phyloP scores from a whole-genome alignment of 352 stramenopile species.

The Elongisporangium anandrum region DNA sequence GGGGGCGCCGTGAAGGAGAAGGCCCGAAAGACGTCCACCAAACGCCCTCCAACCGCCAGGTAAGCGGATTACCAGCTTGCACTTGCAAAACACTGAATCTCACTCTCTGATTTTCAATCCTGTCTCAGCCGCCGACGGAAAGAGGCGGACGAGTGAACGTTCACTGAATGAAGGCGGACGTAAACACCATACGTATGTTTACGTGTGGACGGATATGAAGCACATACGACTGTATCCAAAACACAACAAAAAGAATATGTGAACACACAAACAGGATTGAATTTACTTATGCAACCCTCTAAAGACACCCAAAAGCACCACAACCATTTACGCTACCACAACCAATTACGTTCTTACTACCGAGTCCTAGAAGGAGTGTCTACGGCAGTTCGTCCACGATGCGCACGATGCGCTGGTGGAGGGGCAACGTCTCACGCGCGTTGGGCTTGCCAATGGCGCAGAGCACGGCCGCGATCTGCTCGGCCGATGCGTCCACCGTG shows the following conservation, averaged over 20 bases:
- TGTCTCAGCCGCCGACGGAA: conserved; percentile 13
- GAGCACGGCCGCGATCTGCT: conserved; percentile 46
- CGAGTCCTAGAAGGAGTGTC: not conserved
- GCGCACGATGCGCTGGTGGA: conserved; percentile 34
- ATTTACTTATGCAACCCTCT: not conserved
- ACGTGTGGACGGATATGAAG: not conserved
- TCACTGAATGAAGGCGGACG: not conserved
- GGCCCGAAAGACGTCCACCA: conserved; percentile 51
- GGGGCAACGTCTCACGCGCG: conserved; percentile 40
- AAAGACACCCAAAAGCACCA: not conserved
- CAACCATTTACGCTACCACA: not conserved
- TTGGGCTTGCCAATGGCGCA: conserved; percentile 42
- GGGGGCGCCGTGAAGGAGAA: conserved; percentile 21
- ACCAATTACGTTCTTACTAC: conserved; percentile 1
- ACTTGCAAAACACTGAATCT: no score
- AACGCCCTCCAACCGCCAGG: conserved; percentile 54
- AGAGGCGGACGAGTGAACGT: conserved; percentile 14
- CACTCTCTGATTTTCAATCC: conserved; percentile 6
- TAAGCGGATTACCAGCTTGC: conserved; percentile 11
- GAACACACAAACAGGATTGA: not conserved
- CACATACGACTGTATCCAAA: not conserved
- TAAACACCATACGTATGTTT: not conserved
- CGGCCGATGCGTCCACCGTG: conserved; percentile 35
- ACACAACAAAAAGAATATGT: not conserved
- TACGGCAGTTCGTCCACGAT: conserved; percentile 3